Evolutionary conservation across 495 filamentous ascomycete species (phyloP).

Genomic region (Penicillium manginii): DNA sequence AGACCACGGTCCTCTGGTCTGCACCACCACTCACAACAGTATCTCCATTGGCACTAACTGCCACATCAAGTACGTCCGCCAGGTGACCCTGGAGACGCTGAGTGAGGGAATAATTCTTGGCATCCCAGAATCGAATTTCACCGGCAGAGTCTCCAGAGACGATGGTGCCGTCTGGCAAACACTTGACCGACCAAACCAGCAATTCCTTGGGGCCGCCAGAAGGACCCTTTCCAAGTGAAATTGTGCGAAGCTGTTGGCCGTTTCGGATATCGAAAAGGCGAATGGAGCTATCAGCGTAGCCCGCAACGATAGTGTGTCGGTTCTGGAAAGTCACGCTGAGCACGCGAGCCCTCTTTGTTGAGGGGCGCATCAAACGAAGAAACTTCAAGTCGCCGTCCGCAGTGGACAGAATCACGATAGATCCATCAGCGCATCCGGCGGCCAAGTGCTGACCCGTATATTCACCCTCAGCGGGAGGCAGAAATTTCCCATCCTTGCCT

Average conservation of each 20-base stretch:
- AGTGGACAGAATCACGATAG: constrained; percentile 82
- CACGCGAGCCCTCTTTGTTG: constrained; percentile 80
- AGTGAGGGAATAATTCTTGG: constrained; percentile 81
- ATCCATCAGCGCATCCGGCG: constrained; percentile 90
- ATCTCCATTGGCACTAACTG: constrained; percentile 75
- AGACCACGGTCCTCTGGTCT: constrained; percentile 83
- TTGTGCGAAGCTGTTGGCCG: constrained; percentile 71
- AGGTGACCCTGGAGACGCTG: constrained; percentile 85
- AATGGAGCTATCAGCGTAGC: constrained; percentile 90
- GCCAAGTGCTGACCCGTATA: constrained; percentile 72
- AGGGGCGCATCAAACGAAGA: constrained; percentile 68
- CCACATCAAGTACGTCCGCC: constrained; percentile 87
- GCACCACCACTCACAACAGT: constrained; percentile 90
- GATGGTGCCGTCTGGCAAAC: constrained; percentile 82
- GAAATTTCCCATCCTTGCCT: constrained; percentile 38
- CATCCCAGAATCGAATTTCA: constrained; percentile 91
- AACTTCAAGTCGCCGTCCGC: constrained; percentile 78
- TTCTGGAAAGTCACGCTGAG: constrained; percentile 89
- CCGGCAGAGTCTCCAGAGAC: constrained; percentile 95
- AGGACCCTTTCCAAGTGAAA: constrained; percentile 81
- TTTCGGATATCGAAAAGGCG: constrained; percentile 85
- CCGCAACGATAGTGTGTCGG: constrained; percentile 78
- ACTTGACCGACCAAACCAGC: constrained; percentile 91
- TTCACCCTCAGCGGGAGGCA: constrained; percentile 45
- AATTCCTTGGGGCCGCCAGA: constrained; percentile 77